Percentiles rank a stretch among this genome's conserved stretches.
Conservation (phyloP, 306 rosid species). For the Casuarina cunninghamiana region DNA sequence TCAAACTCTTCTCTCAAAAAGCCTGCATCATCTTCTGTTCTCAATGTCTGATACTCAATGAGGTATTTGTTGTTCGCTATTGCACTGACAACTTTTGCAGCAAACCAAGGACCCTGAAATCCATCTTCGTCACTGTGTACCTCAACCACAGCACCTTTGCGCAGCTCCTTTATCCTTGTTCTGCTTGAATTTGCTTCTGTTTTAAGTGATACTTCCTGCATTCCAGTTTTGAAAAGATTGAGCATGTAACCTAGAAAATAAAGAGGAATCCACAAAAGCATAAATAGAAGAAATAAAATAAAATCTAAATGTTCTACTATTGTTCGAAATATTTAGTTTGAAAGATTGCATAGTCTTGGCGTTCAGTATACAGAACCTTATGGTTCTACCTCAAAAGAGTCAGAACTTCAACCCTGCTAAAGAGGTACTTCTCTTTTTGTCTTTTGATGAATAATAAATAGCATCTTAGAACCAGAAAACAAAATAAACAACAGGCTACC, state of each 20-base stretch:
- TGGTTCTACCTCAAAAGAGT: too few relatives aligned
- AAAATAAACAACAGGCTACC: too few relatives aligned
- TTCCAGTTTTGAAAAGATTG: neutral
- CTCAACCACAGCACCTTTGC: constrained; percentile 53
- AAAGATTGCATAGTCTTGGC: too few relatives aligned
- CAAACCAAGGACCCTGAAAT: constrained; percentile 75
- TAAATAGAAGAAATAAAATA: neutral
- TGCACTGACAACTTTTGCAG: constrained; percentile 41
- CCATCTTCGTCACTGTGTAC: constrained; percentile 71
- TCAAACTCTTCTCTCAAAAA: constrained; percentile 53
- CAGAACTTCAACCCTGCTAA: too few relatives aligned
- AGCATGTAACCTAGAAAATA: neutral
- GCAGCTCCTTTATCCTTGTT: constrained; percentile 23
- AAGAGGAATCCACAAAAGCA: neutral
- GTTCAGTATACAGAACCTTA: too few relatives aligned
- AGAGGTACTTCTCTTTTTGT: too few relatives aligned
- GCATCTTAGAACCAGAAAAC: too few relatives aligned
- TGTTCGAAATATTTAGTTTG: too few relatives aligned
- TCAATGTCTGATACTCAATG: constrained; percentile 40
- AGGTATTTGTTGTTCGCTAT: constrained; percentile 34
- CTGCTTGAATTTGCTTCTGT: constrained; percentile 14
- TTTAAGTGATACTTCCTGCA: constrained; percentile 19
- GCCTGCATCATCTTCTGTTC: constrained; percentile 45
- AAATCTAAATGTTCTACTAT: too few relatives aligned
- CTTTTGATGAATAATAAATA: too few relatives aligned